Conservation (phyloP, 192 early-diverging fungal genomes). For the Entomortierella beljakovae region DNA sequence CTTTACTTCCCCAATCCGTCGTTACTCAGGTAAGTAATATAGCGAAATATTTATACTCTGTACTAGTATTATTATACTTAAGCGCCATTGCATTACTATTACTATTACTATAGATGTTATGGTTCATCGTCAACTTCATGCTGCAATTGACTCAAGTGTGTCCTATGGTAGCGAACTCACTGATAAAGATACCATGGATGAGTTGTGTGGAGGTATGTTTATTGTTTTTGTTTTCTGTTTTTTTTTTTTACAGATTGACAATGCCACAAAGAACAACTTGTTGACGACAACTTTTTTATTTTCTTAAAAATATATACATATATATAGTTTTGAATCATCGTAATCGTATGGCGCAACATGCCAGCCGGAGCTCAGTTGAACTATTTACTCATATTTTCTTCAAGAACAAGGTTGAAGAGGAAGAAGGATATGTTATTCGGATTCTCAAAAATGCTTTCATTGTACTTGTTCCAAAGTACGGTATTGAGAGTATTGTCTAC, state of each 20-base stretch:
- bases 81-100: no score
- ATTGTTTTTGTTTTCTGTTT: neutral
- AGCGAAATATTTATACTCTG: no score
- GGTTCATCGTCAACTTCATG: slow-evolving; percentile 89
- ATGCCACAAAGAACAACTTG: no score
- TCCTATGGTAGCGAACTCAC: slow-evolving; percentile 78
- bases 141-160: slow-evolving; percentile 57
- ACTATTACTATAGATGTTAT: slow-evolving; percentile 74
- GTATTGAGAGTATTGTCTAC: slow-evolving; percentile 96
- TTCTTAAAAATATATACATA: slow-evolving; percentile 20
- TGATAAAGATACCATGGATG: slow-evolving; percentile 84
- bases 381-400: slow-evolving; percentile 98
- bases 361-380: slow-evolving; percentile 93
- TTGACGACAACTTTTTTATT: neutral
- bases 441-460: slow-evolving; percentile 95
- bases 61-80: no score
- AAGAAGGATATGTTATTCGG: slow-evolving; percentile 91
- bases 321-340: slow-evolving; percentile 85
- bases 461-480: slow-evolving; percentile 89
- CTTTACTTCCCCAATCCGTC: slow-evolving; percentile 99
- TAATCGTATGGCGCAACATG: slow-evolving; percentile 96
- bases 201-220: slow-evolving; percentile 81
- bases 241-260: neutral
- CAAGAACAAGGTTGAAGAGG: slow-evolving; percentile 87
- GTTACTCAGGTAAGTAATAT: slow-evolving; percentile 88